These are phyloP conservation scores for Stenogyne calaminthoides DNA, from an alignment of 305 asterid genomes.

Conservation along the genomic window DNA sequence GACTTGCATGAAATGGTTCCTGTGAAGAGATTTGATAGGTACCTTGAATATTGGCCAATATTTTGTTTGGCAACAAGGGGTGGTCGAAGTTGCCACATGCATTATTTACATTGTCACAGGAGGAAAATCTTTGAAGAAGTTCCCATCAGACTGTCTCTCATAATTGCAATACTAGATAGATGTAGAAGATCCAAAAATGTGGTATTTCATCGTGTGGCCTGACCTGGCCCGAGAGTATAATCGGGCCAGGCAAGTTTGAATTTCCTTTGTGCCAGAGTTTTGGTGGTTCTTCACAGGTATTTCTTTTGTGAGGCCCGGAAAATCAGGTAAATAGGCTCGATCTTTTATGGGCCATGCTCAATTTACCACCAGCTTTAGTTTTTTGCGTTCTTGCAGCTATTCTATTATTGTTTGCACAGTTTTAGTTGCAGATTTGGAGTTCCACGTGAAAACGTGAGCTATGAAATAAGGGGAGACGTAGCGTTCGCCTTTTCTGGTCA, in stretches of 20 bases:
- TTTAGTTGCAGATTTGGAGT: constrained; percentile 37
- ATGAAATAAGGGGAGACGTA: constrained; percentile 32
- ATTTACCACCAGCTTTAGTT: background rate
- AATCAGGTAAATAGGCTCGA: background rate
- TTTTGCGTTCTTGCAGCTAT: constrained; percentile 35
- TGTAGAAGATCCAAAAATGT: background rate
- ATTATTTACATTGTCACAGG: constrained; percentile 83
- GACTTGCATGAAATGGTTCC: constrained; percentile 82
- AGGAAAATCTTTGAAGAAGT: constrained; percentile 61
- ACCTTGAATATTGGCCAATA: constrained; percentile 68
- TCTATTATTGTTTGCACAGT: constrained; percentile 63
- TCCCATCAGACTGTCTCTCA: constrained; percentile 45
- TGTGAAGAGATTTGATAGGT: constrained; percentile 70
- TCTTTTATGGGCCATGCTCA: background rate
- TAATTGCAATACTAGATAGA: background rate
- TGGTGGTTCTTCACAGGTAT: background rate
- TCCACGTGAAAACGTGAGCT: constrained; percentile 36
- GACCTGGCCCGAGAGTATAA: background rate
- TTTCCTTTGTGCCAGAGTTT: background rate
- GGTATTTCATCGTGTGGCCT: background rate
- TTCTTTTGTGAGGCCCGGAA: background rate
- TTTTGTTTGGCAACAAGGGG: constrained; percentile 57
- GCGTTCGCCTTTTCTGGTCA: constrained; percentile 72
- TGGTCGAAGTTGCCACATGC: constrained; percentile 61
- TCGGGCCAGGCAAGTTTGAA: background rate